Conservation (phyloP, 257 asterid genomes). For the Phtheirospermum japonicum region DNA sequence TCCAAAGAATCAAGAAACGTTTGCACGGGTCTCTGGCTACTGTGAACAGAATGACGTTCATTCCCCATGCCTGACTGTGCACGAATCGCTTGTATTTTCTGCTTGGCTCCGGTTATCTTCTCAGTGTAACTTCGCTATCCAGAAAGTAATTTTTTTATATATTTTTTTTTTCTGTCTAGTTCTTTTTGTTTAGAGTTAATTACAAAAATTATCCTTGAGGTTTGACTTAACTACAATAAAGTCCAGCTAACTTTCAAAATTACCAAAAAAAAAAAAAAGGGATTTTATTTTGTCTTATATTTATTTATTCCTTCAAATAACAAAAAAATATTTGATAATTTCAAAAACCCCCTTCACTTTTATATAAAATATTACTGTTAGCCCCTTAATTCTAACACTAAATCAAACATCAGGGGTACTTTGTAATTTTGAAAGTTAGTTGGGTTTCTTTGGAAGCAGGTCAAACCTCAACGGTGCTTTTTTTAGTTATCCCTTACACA, state of each 20-base stretch:
- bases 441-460: no score
- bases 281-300: no score
- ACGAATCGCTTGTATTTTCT: constrained; percentile 75
- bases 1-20: constrained; percentile 83
- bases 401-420: no score
- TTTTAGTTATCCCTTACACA: no score
- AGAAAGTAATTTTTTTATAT: constrained; percentile 43
- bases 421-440: no score
- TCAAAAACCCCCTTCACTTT: no score
- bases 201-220: not conserved
- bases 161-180: not conserved
- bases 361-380: no score
- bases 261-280: no score
- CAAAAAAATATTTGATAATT: no score
- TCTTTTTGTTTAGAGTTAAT: not conserved
- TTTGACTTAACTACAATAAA: not conserved
- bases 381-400: no score
- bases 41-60: constrained; percentile 91
- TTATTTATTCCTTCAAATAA: no score
- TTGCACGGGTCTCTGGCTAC: constrained; percentile 88
- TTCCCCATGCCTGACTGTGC: constrained; percentile 83
- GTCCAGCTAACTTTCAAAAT: not conserved
- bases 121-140: constrained; percentile 56
- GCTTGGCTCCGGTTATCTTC: constrained; percentile 84
- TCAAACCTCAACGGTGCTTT: no score